Evolutionary conservation across 371 early-diverging fungal genomes (phyloP).

Genomic region (Neoconidiobolus thromboides): DNA sequence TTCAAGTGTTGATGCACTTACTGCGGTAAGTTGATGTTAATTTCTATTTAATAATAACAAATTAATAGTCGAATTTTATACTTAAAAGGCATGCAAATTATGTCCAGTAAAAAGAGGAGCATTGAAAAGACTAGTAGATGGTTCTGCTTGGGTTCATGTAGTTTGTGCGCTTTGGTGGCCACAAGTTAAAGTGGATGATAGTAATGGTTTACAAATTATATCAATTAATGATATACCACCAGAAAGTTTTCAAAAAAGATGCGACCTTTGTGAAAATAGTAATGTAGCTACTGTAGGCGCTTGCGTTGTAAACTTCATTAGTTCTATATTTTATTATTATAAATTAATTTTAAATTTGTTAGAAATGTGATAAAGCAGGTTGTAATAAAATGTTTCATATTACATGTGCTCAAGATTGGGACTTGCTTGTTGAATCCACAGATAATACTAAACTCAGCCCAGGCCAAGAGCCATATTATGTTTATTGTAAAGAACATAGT

Average conservation of each 20-base stretch:
- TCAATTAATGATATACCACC: neutral
- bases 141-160: constrained; percentile 5
- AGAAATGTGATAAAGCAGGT: constrained; percentile 2
- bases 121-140: constrained; percentile 1
- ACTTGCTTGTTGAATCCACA: constrained; percentile 5
- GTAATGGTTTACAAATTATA: neutral
- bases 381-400: constrained; percentile 4
- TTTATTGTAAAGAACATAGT: constrained; percentile 5
- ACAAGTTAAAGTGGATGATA: constrained; percentile 4
- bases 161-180: constrained; percentile 10
- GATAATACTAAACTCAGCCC: constrained; percentile 1
- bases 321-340: neutral
- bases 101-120: constrained; percentile 7
- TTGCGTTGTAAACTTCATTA: constrained; percentile 4
- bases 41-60: neutral
- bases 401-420: constrained; percentile 8
- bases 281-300: constrained; percentile 3
- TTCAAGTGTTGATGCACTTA: neutral
- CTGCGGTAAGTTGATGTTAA: neutral
- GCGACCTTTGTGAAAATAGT: constrained; percentile 1
- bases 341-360: neutral
- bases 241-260: neutral
- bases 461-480: constrained; percentile 6
- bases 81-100: constrained; percentile 1
- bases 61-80: neutral